Evolutionary conservation across 1,139 yeast genomes (phyloP).

Genomic region (Blastobotrys apis): DNA sequence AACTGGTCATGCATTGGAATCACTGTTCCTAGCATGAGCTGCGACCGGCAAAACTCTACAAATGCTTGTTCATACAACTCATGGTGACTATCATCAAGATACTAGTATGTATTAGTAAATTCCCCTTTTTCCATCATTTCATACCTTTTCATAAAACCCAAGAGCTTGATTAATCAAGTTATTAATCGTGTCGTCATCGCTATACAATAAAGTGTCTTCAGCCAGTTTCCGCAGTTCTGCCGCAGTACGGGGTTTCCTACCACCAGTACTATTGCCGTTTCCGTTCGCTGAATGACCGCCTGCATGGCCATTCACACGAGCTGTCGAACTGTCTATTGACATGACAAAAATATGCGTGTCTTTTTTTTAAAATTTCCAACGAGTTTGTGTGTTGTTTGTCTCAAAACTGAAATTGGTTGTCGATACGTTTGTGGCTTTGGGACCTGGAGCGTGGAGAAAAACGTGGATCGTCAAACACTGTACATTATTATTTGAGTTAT

Average conservation of each 20-base stretch:
- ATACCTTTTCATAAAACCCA: slow-evolving; percentile 25
- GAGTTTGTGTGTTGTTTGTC: no score
- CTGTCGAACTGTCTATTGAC: no score
- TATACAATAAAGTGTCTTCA: slow-evolving; percentile 19
- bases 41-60: slow-evolving; percentile 25
- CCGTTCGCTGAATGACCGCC: not conserved
- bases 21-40: slow-evolving; percentile 21
- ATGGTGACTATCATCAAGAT: slow-evolving; percentile 22
- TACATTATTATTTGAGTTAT: no score
- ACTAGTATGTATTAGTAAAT: slow-evolving; percentile 14
- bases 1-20: slow-evolving; percentile 26
- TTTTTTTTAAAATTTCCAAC: no score
- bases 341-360: no score
- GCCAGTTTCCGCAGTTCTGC: slow-evolving; percentile 23
- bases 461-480: no score
- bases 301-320: not conserved
- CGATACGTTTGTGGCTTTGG: no score
- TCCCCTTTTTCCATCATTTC: slow-evolving; percentile 9
- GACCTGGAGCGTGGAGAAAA: no score
- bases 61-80: slow-evolving; percentile 27
- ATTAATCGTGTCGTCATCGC: slow-evolving; percentile 21
- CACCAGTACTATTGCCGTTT: not conserved
- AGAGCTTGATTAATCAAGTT: slow-evolving; percentile 27
- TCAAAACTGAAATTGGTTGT: no score
- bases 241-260: not conserved